Base-by-base conservation (phyloP, 257 asterid genomes). In the Nicotiana tomentosiformis region DNA sequence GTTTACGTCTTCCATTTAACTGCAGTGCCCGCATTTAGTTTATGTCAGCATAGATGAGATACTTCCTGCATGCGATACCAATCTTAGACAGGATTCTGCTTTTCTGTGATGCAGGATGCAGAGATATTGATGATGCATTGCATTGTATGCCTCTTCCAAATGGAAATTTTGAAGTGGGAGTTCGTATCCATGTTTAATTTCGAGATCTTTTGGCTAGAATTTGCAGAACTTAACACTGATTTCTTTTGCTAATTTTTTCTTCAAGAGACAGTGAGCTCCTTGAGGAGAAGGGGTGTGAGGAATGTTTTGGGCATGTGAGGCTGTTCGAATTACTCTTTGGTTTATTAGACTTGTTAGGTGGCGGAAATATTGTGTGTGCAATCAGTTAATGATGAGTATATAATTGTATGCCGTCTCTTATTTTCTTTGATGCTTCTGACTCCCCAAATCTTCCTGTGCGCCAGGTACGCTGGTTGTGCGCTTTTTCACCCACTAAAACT, bases 151-250 rank as follows among this genome's bases (percentile, higher is more conserved):
- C 90, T 90, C 97, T 96, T 85, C 92, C 97, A 56, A 92, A 86
- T 88, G 99, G 98, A 74, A 92, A 93, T 88, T 96, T 91, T 88
- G 98, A 94, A 94, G 98, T 96, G 65, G 99, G 99, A 89, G 99
- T 96, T 58, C 99, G 98, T 96, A 96, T 96, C 96, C 98, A 93
- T 88, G 85, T 30, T 35, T 43, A 39, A 49, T 26, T 49, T 81
- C 8, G 23, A 81, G 18, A 20, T 30, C 53, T 62, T 10, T 69
- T 56, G 60, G 39, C 80, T 49, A 74, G 62, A 74, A 74, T 49
- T 26, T 74, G 12, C 80, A 26, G 23, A 49, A 49, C 23, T 23
- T 49, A 49, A 74, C 9, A 26, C 26, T 49, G 39, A 14, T 49
- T 37, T 74, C 43, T 74, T 23, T 49, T 49, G 80, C 4, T 43